Percentiles rank a stretch among this genome's conserved stretches.
Evolutionary conservation across 202 grass and related monocot genomes (phyloP).

Genomic region (Saccharum hybrid): DNA sequence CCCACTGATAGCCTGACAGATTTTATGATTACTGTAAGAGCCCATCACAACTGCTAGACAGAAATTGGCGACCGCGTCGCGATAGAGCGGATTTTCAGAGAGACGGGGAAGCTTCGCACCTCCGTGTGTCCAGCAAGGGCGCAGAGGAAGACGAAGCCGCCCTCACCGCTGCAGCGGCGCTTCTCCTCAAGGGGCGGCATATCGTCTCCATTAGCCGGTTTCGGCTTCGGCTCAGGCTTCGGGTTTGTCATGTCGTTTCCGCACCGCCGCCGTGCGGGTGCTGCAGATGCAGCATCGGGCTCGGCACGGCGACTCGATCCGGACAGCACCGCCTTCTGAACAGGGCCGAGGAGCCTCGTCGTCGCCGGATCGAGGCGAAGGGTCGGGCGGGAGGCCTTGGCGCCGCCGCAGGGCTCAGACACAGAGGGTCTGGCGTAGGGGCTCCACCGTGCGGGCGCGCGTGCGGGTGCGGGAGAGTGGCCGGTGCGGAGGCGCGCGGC

Average conservation of each 20-base stretch:
- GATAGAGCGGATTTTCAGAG: not conserved
- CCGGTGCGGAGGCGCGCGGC: constrained; percentile 37
- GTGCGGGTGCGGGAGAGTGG: not conserved
- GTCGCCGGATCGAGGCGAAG: constrained; percentile 27
- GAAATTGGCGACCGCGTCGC: not conserved
- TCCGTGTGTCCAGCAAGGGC: constrained; percentile 44
- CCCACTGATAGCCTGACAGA: constrained; percentile 50
- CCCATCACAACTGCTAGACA: not conserved
- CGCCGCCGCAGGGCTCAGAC: not conserved
- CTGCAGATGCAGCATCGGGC: not conserved
- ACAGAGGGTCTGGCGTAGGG: constrained; percentile 41
- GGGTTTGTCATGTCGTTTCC: not conserved
- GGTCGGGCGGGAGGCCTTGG: constrained; percentile 15
- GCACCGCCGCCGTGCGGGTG: not conserved
- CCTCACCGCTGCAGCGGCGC: not conserved
- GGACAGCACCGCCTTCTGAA: not conserved
- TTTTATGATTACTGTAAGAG: constrained; percentile 22
- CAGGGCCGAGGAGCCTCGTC: constrained; percentile 30
- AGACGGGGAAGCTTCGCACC: constrained; percentile 1
- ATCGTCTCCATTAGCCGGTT: not conserved
- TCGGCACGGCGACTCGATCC: not conserved
- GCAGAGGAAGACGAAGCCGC: constrained; percentile 46
- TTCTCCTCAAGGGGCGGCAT: not conserved
- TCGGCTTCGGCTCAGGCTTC: not conserved
- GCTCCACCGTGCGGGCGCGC: not conserved